Conservation (phyloP, 371 early-diverging fungal species). For the Batkoa obscura region DNA sequence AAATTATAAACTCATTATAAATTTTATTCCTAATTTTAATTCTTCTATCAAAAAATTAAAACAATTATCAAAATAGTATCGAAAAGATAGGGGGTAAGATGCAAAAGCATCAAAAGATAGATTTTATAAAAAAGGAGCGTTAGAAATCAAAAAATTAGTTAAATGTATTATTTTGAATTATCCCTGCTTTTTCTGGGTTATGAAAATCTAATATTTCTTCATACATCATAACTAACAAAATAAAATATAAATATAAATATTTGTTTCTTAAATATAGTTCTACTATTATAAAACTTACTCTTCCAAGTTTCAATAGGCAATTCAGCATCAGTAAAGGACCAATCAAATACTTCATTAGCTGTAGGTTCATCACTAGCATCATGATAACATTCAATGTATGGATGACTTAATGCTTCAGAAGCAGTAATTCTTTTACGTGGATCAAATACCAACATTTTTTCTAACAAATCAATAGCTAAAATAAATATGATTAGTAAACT, state of each 20-base stretch:
- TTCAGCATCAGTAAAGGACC: constrained; percentile 87
- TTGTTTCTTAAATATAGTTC: too few species aligned
- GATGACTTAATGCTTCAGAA: constrained; percentile 78
- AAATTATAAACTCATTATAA: too few species aligned
- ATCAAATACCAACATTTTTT: constrained; percentile 82
- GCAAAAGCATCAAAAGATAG: too few species aligned
- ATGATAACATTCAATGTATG: constrained; percentile 83
- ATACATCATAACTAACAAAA: constrained; percentile 36
- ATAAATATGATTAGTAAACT: constrained; percentile 8
- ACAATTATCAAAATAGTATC: too few species aligned
- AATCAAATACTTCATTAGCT: constrained; percentile 69
- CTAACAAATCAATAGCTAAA: constrained; percentile 70
- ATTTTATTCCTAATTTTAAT: too few species aligned
- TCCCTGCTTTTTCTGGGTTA: too few species aligned
- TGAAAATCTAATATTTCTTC: constrained; percentile 48
- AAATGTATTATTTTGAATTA: too few species aligned
- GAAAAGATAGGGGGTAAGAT: too few species aligned
- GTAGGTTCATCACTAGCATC: constrained; percentile 80
- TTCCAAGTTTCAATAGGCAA: constrained; percentile 77
- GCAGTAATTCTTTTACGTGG: constrained; percentile 86
- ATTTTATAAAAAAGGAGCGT: too few species aligned
- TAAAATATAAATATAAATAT: neutral
- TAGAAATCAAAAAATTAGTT: too few species aligned
- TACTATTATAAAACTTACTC: constrained; percentile 17
- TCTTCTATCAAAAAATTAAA: too few species aligned